Evolutionary conservation across 2,329 filamentous ascomycete genomes (phyloP), one percentile per base, ranked within the genome.

Genomic region (Fusarium nisikadoi): DNA sequence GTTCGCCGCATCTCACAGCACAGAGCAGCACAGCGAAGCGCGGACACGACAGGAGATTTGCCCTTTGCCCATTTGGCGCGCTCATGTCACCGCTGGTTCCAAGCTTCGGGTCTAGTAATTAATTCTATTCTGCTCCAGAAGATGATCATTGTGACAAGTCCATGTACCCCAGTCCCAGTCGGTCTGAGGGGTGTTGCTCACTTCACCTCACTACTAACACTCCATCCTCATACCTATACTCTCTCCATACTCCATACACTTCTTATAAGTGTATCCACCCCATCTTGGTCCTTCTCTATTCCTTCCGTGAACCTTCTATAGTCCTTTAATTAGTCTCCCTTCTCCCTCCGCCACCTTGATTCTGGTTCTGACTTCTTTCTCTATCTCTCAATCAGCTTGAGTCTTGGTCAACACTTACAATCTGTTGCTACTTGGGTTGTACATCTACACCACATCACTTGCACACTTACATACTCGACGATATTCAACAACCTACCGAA

Each of bases 241-340:
- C 52, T 31, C 43, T 58, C 55, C 35, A 59, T 53, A 59, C 45
- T 59, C 46, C 56, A 33, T 59, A 49, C 41, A 41, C 42, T 62
- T 77, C 72, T 76, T 79, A 80, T 80, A 80, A 79, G 76, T 77
- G 70, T 78, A 80, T 77, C 74, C 79, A 75, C 75, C 78, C 79
- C 73, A 72, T 75, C 71, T 72, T 73, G 74, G 72, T 69, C 72
- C 75, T 76, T 74, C 68, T 71, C 66, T 74, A 71, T 70, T 59
- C 69, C 71, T 75, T 74, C 75, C 56, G 73, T 52, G 74, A 76
- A 72, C 73, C 75, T 76, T 75, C 76, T 75, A 70, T 60, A 59
- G 62, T 63, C 65, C 70, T 75, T 71, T 75, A 75, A 71, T 71
- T 70, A 75, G 68, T 70, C 70, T 69, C 73, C 74, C 68, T 56